phyloP scores from a whole-genome alignment of 1,284 basidiomycete species.

The Apiotrichum sp. region DNA sequence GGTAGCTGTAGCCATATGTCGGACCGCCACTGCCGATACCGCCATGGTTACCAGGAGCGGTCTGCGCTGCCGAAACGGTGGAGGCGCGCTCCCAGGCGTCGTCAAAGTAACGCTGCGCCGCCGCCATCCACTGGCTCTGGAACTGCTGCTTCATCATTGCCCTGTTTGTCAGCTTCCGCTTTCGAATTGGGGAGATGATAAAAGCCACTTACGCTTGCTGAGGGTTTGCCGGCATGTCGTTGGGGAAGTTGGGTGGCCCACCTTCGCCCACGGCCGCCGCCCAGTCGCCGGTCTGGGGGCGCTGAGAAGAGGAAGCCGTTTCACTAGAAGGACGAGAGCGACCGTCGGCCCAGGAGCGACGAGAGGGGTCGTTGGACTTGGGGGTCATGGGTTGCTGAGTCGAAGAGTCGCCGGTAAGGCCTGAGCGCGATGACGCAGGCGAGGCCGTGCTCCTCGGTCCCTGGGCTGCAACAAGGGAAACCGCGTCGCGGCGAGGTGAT shows the following conservation, averaged over 20 bases:
- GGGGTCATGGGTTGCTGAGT: conserved; percentile 23
- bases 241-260: neutral
- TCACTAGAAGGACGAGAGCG: conserved; percentile 4
- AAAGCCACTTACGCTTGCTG: conserved; percentile 4
- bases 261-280: neutral
- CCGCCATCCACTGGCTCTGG: conserved; percentile 40
- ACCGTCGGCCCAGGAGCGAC: conserved; percentile 16
- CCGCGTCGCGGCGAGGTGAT: conserved; percentile 3
- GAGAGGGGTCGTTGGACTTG: conserved; percentile 11
- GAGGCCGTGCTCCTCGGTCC: conserved; percentile 14
- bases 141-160: conserved; percentile 36
- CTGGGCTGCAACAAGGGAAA: neutral
- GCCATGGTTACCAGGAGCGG: conserved; percentile 2
- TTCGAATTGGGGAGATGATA: too few relatives aligned
- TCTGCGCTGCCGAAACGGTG: conserved; percentile 20
- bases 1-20: conserved; percentile 18
- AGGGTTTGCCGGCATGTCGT: conserved; percentile 2
- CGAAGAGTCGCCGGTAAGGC: conserved; percentile 20
- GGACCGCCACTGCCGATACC: conserved; percentile 5
- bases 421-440: conserved; percentile 23
- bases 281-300: conserved; percentile 5
- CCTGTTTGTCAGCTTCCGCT: neutral
- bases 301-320: neutral
- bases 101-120: conserved; percentile 37
- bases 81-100: conserved; percentile 42